phyloP scores from a whole-genome alignment of 257 asterid species.

The Eustoma russellianum region DNA sequence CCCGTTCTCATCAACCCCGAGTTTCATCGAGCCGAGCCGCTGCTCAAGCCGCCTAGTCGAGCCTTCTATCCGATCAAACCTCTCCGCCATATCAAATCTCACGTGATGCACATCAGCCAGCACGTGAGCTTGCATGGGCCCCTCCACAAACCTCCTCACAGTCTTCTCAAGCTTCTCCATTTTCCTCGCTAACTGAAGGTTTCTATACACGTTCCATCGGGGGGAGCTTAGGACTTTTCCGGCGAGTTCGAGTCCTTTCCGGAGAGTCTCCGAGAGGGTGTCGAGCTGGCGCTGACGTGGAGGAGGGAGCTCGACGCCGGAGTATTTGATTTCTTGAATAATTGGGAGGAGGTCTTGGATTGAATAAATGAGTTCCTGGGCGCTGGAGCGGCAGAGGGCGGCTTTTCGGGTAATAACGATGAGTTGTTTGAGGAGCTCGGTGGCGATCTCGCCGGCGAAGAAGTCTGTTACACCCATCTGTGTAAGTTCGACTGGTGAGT shows the following conservation, averaged over 20 bases:
- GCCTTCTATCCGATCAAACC: slow-evolving; percentile 44
- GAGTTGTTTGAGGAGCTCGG: slow-evolving; percentile 74
- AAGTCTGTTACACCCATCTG: slow-evolving; percentile 79
- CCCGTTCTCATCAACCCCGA: slow-evolving; percentile 55
- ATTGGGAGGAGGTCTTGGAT: slow-evolving; percentile 51
- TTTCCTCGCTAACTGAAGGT: slow-evolving; percentile 45
- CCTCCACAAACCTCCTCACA: slow-evolving; percentile 50
- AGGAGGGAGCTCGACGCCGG: slow-evolving; percentile 73
- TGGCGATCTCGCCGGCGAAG: slow-evolving; percentile 82
- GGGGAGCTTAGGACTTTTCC: slow-evolving; percentile 46
- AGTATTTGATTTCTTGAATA: slow-evolving; percentile 68
- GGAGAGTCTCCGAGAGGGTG: slow-evolving; percentile 42
- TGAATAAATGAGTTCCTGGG: slow-evolving; percentile 47
- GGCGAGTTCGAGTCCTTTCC: slow-evolving; percentile 56
- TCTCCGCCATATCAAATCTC: slow-evolving; percentile 54
- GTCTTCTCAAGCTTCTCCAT: slow-evolving; percentile 76
- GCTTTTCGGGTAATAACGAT: slow-evolving; percentile 40
- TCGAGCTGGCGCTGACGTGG: slow-evolving; percentile 84
- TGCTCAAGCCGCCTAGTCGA: slow-evolving; percentile 49
- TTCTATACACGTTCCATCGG: slow-evolving; percentile 73
- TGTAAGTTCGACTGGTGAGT: neutral
- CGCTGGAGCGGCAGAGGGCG: slow-evolving; percentile 55
- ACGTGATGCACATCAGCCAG: slow-evolving; percentile 86
- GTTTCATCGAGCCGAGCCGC: slow-evolving; percentile 62
- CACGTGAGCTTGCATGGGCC: slow-evolving; percentile 61